Evolutionary conservation across 2,329 filamentous ascomycete species (phyloP).

Genomic region (Escovopsis weberi): DNA sequence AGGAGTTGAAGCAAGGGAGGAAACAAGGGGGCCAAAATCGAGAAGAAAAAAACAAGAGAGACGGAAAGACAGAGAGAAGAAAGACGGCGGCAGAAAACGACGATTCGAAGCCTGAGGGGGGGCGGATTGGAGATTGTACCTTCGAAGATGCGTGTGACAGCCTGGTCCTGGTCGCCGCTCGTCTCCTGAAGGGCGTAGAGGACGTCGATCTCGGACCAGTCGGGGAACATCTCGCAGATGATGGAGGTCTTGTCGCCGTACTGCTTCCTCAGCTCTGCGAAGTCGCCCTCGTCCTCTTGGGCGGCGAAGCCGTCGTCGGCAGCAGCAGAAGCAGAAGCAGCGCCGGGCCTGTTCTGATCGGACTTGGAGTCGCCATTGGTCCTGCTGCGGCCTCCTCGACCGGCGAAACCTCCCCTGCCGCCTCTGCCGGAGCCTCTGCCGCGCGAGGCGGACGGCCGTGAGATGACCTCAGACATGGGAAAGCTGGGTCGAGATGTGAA

Average conservation of each 20-base stretch:
- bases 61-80: background rate
- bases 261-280: constrained; percentile 83
- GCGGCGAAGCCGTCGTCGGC: constrained; percentile 43
- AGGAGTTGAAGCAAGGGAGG: no score
- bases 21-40: no score
- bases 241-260: constrained; percentile 65
- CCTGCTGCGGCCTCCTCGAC: constrained; percentile 52
- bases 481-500: constrained; percentile 26
- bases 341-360: constrained; percentile 24
- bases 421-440: constrained; percentile 84
- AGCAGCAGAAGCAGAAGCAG: constrained; percentile 18
- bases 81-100: background rate
- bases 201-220: constrained; percentile 92
- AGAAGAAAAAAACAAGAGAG: background rate
- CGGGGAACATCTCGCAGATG: constrained; percentile 85
- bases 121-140: constrained; percentile 30
- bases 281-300: constrained; percentile 72
- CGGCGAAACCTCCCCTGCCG: constrained; percentile 61
- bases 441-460: constrained; percentile 68
- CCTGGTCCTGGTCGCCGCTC: constrained; percentile 59
- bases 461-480: constrained; percentile 87
- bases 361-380: constrained; percentile 55
- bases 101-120: no score
- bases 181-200: constrained; percentile 86
- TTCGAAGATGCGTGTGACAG: constrained; percentile 67